Base-by-base conservation (phyloP, 2,329 filamentous ascomycete species). In the Cytospora paraplurivora region DNA sequence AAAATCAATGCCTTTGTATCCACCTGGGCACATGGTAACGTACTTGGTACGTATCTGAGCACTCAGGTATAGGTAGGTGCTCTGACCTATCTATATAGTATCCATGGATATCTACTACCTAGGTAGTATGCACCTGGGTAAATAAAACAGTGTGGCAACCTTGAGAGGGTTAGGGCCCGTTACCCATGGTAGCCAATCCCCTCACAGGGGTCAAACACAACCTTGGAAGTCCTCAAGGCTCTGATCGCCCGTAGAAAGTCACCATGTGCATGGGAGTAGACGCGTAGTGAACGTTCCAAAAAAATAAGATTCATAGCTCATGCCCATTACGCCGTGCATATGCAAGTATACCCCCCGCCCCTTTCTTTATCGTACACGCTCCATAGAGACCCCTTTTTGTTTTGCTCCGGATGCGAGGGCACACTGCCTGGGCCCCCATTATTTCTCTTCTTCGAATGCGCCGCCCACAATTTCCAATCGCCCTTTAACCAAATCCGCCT, bases 401-500 rank as follows among this genome's bases (percentile, higher is more conserved):
- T 27, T 27, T 27, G 27, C 27, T 27, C 27, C 44, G 44, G n/a
- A 21, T 47, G n/a, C 44, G 7, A 47, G n/a, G n/a, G 10, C 44
- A 44, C 17, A 19, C 27, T 19, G 12, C n/a, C 19, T 47, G 3
- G 4, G 12, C 11, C 12, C 7, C 17, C 41, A 8, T 7, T 19
- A 7, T 61, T 27, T 55, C 49, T 61, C n/a, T 21, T 55, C 59
- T n/a, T 37, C 15, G 6, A 50, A 32, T 4, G 56, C 15, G 13
- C 38, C 44, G 3, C 62, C 59, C 3, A 41, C 32, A 10, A n/a
- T n/a, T 37, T 61, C 52, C 19, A 64, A 27, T 8, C 69, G 67
- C 4, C 70, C 70, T 27, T 69, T 67, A 17, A 64, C 62, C 13
- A 72, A 44, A 49, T 72, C 71, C 11, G 67, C 69, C n/a, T 63